A percentile compares a stretch with the other conserved stretches of the same genome.
Conservation (phyloP, 345 rosid genomes). For the Mallotus nudiflorus region DNA sequence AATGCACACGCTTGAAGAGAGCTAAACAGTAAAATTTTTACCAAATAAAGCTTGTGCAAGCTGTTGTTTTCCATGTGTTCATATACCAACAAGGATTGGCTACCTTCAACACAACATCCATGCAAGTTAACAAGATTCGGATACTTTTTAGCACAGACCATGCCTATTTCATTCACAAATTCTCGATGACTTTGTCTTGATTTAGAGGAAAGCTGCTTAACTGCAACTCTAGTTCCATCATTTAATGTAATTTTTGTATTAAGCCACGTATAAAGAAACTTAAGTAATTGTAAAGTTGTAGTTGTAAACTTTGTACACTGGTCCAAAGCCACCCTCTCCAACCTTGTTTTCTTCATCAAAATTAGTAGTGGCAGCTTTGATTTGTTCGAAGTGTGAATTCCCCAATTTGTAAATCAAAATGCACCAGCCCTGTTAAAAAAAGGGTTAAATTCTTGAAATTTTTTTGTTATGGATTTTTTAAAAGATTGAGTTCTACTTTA, state of each 20-base stretch:
- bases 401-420: slow-evolving; percentile 42
- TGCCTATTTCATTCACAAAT: slow-evolving; percentile 56
- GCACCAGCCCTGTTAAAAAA: slow-evolving; percentile 44
- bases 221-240: slow-evolving; percentile 60
- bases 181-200: slow-evolving; percentile 63
- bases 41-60: slow-evolving; percentile 48
- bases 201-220: slow-evolving; percentile 51
- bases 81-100: slow-evolving; percentile 52
- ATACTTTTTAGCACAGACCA: slow-evolving; percentile 58
- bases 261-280: too few relatives aligned
- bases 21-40: slow-evolving; percentile 15
- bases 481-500: too few relatives aligned
- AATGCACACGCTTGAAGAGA: too few relatives aligned
- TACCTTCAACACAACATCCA: slow-evolving; percentile 58
- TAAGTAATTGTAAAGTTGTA: not conserved
- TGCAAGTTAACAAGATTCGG: slow-evolving; percentile 56
- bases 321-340: slow-evolving; percentile 73
- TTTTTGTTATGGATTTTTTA: too few relatives aligned
- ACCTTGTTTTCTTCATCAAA: slow-evolving; percentile 52
- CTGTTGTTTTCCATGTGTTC: slow-evolving; percentile 62
- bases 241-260: too few relatives aligned
- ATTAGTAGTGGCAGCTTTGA: slow-evolving; percentile 50
- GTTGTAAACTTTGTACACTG: slow-evolving; percentile 51
- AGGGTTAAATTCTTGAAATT: too few relatives aligned
- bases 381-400: slow-evolving; percentile 51